Evolutionary conservation across 805 yeast species (phyloP).

Genomic region (Torulaspora franciscae): DNA sequence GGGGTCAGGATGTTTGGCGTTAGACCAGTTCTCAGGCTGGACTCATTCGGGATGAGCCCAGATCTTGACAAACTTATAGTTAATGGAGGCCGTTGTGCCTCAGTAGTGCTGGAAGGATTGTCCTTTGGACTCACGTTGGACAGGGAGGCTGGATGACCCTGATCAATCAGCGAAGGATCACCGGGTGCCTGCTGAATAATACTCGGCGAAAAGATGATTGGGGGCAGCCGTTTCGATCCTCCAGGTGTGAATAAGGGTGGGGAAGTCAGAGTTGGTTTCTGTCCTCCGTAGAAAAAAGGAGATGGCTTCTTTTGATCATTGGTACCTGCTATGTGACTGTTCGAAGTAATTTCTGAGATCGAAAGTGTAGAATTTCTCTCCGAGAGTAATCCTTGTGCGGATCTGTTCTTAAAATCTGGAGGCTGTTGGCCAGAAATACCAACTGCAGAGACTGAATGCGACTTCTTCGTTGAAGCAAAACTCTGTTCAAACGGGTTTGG

Average conservation of each 20-base stretch:
- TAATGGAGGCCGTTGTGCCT: constrained; percentile 18
- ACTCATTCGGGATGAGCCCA: constrained; percentile 74
- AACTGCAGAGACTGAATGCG: constrained; percentile 2
- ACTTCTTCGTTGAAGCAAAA: constrained; percentile 56
- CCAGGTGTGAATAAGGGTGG: constrained; percentile 55
- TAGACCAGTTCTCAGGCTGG: constrained; percentile 62
- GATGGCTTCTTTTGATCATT: constrained; percentile 6
- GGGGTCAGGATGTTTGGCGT: constrained; percentile 52
- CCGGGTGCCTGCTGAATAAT: constrained; percentile 8
- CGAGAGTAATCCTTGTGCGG: not conserved
- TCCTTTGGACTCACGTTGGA: constrained; percentile 4
- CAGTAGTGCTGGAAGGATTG: constrained; percentile 1
- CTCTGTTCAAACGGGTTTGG: constrained; percentile 95
- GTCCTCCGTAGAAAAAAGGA: constrained; percentile 11
- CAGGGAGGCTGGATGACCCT: not conserved
- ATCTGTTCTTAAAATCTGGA: not conserved
- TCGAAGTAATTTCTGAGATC: constrained; percentile 5
- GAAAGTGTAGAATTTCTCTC: constrained; percentile 7
- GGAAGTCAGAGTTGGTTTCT: constrained; percentile 27
- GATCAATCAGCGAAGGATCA: not conserved
- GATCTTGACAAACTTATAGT: constrained; percentile 37
- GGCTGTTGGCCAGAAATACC: not conserved
- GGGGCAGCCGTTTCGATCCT: constrained; percentile 52
- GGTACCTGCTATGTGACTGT: constrained; percentile 13
- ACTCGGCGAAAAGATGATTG: constrained; percentile 23